phyloP scores from a whole-genome alignment of 2,329 filamentous ascomycete genomes.

The Gaeumannomyces sp. region DNA sequence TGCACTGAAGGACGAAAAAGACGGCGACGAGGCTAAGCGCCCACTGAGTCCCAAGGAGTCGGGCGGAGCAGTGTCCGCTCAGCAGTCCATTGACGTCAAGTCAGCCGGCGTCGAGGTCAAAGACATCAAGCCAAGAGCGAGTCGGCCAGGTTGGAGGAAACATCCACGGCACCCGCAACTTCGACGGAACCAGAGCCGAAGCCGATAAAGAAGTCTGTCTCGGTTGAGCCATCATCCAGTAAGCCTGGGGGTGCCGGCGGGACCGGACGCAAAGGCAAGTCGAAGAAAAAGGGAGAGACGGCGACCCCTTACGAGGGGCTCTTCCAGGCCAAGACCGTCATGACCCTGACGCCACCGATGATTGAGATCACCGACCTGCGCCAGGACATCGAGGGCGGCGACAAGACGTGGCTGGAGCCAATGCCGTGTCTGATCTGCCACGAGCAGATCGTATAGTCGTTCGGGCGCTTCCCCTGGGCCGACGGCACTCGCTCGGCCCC shows the following conservation, averaged over 20 bases:
- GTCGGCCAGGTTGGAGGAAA: constrained; percentile 21
- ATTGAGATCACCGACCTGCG: constrained; percentile 49
- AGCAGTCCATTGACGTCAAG: constrained; percentile 48
- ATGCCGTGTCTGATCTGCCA: constrained; percentile 45
- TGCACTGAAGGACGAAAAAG: constrained; percentile 33
- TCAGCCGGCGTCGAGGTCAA: constrained; percentile 33
- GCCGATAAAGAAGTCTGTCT: not conserved
- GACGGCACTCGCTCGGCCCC: too few relatives aligned
- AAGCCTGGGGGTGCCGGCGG: constrained; percentile 15
- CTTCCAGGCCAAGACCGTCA: constrained; percentile 44
- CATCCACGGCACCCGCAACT: constrained; percentile 11
- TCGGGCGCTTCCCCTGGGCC: not conserved
- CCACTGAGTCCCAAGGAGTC: constrained; percentile 47
- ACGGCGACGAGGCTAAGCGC: constrained; percentile 33
- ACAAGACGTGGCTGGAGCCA: constrained; percentile 47
- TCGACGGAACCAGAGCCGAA: not conserved
- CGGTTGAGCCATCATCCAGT: constrained; percentile 16
- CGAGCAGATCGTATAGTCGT: constrained; percentile 35
- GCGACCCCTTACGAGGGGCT: constrained; percentile 43
- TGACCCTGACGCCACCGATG: constrained; percentile 40
- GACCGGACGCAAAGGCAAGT: constrained; percentile 4
- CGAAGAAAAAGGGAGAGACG: constrained; percentile 2
- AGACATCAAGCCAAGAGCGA: constrained; percentile 27
- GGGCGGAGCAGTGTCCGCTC: constrained; percentile 39
- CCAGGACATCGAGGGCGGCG: constrained; percentile 38